Evolutionary conservation across 2,329 filamentous ascomycete species (phyloP).

Genomic region (Alternaria atra): DNA sequence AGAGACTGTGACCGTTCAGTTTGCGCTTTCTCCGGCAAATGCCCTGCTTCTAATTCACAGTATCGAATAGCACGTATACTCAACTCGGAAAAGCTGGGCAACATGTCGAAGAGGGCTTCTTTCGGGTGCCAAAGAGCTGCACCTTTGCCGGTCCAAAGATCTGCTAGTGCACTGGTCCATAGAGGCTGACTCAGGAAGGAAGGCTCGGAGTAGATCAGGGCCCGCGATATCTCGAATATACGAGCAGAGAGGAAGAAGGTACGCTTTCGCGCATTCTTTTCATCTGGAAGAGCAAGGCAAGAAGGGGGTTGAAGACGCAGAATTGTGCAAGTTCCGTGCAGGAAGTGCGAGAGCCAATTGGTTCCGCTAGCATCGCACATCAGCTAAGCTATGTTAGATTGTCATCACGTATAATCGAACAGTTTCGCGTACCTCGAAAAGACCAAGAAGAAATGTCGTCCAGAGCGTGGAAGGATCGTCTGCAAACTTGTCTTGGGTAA

Average conservation of each 20-base stretch:
- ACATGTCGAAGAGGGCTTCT: slow-evolving; percentile 38
- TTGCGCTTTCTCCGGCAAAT: background rate
- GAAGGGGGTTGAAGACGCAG: slow-evolving; percentile 31
- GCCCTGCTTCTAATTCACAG: slow-evolving; percentile 2
- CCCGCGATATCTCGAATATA: slow-evolving; percentile 40
- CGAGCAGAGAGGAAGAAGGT: slow-evolving; percentile 38
- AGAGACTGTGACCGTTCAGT: slow-evolving; percentile 9
- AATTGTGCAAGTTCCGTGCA: slow-evolving; percentile 39
- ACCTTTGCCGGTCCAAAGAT: slow-evolving; percentile 26
- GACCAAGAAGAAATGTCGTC: slow-evolving; percentile 37
- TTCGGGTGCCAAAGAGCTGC: slow-evolving; percentile 32
- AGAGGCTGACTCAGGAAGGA: slow-evolving; percentile 31
- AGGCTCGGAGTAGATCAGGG: slow-evolving; percentile 35
- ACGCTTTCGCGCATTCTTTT: slow-evolving; percentile 18
- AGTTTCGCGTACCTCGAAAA: slow-evolving; percentile 33
- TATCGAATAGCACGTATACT: slow-evolving; percentile 26
- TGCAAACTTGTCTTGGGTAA: slow-evolving; percentile 19
- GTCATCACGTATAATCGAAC: background rate
- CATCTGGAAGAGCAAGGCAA: slow-evolving; percentile 10
- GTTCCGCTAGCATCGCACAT: slow-evolving; percentile 39
- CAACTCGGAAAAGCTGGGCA: slow-evolving; percentile 33
- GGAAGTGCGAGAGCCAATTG: slow-evolving; percentile 40
- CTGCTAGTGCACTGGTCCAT: slow-evolving; percentile 29
- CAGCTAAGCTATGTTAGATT: slow-evolving; percentile 22
- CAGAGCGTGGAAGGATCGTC: slow-evolving; percentile 32